Percentiles rank a stretch among this genome's conserved stretches.
phyloP scores from a whole-genome alignment of 768 basidiomycete genomes.

The Psilocybe cyanescens region DNA sequence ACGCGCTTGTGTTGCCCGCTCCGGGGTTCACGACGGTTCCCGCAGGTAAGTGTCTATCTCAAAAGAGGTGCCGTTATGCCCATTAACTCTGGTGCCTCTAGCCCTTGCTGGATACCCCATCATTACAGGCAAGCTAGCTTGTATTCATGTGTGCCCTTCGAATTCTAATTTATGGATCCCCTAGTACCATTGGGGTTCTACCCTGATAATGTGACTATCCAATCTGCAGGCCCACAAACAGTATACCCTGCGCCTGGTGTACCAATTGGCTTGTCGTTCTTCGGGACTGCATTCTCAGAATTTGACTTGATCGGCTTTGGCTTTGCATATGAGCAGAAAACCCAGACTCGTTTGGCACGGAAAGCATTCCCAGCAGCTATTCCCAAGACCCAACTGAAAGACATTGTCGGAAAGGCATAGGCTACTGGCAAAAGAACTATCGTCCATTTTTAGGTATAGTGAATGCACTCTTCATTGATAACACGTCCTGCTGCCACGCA shows the following conservation, averaged over 20 bases:
- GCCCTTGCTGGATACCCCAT: slow-evolving; percentile 72
- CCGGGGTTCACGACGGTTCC: slow-evolving; percentile 41
- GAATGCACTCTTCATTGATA: too few species aligned
- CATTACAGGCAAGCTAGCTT: slow-evolving; percentile 51
- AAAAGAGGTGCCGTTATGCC: neutral
- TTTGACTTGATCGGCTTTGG: slow-evolving; percentile 59
- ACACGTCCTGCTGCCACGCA: too few species aligned
- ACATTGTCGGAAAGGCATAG: slow-evolving; percentile 32
- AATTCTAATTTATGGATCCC: neutral
- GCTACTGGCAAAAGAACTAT: too few species aligned
- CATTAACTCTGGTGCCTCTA: slow-evolving; percentile 12
- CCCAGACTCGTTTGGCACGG: slow-evolving; percentile 51
- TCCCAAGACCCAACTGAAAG: slow-evolving; percentile 52
- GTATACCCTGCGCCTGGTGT: slow-evolving; percentile 57
- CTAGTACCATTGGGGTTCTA: slow-evolving; percentile 65
- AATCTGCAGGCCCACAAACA: slow-evolving; percentile 41
- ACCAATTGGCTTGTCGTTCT: slow-evolving; percentile 57
- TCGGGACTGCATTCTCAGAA: slow-evolving; percentile 66
- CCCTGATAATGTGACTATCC: slow-evolving; percentile 46
- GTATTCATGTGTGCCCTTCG: neutral
- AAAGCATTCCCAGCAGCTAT: slow-evolving; percentile 56
- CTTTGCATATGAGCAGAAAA: slow-evolving; percentile 70
- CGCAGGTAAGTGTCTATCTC: slow-evolving; percentile 32
- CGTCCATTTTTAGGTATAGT: too few species aligned
- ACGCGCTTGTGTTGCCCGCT: slow-evolving; percentile 57